Percentiles rank a stretch among this genome's conserved stretches.
These are phyloP conservation scores for Entoloma clypeatum DNA, from an alignment of 1,284 basidiomycete species.

Conservation along the genomic window DNA sequence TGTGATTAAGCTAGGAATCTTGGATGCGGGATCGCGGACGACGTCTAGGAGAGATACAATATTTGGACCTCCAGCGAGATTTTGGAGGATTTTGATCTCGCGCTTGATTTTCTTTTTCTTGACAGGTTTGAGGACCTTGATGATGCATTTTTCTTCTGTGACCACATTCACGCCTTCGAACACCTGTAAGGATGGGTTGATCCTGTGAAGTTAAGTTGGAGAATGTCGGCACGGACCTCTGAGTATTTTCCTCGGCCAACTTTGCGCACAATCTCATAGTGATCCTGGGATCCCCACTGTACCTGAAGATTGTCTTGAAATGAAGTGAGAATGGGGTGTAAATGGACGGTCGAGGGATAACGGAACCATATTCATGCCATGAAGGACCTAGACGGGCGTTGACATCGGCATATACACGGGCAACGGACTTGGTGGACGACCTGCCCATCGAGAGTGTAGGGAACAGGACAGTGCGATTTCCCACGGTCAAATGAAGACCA, in stretches of 20 bases:
- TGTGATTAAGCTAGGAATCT: conserved; percentile 97
- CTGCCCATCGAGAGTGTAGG: conserved; percentile 50
- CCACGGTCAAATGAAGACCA: no score
- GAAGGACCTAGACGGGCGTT: conserved; percentile 68
- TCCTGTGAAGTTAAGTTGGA: conserved; percentile 10
- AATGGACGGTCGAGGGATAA: conserved; percentile 17
- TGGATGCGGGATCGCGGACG: conserved; percentile 90
- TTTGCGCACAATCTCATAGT: conserved; percentile 97
- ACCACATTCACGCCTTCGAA: conserved; percentile 96
- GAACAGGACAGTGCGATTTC: no score
- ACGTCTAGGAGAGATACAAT: conserved; percentile 89
- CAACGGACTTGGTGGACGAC: conserved; percentile 64
- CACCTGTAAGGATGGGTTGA: conserved; percentile 51
- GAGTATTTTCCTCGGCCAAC: conserved; percentile 97
- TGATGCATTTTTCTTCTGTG: conserved; percentile 93
- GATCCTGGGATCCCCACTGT: conserved; percentile 94
- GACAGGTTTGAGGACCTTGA: conserved; percentile 98
- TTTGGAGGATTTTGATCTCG: conserved; percentile 98
- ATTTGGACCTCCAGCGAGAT: conserved; percentile 94
- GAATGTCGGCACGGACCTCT: conserved; percentile 56
- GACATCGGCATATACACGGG: conserved; percentile 73
- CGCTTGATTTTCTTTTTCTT: conserved; percentile 99
- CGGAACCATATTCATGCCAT: conserved; percentile 77
- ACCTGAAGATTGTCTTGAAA: conserved; percentile 82
- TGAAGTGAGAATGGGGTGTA: conserved; percentile 20